Percentiles rank a stretch among this genome's conserved stretches.
Evolutionary conservation across 116 monocot species (phyloP).

Genomic region (Papilionanthe hybrid): DNA sequence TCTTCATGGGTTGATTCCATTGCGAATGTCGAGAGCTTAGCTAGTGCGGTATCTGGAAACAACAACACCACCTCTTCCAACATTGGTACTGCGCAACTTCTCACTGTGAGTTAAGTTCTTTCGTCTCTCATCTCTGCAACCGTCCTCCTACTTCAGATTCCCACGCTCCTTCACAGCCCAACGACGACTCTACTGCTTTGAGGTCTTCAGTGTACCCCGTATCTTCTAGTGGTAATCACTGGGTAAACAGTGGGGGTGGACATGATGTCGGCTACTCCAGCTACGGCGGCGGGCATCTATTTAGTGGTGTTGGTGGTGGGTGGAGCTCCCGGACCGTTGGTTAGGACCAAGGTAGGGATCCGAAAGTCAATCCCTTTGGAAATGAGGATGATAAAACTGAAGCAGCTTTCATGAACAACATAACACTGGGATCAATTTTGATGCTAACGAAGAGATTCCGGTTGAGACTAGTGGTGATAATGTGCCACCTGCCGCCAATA

Average conservation of each 20-base stretch:
- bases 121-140: constrained; percentile 71
- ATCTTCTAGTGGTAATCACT: constrained; percentile 3
- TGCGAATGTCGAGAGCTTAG: constrained; percentile 46
- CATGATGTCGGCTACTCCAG: constrained; percentile 7
- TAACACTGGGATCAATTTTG: constrained; percentile 32
- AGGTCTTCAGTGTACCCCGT: neutral
- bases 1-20: constrained; percentile 82
- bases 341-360: constrained; percentile 17
- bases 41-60: constrained; percentile 32
- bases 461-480: constrained; percentile 54
- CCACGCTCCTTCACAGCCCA: neutral
- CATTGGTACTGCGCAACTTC: too few species aligned
- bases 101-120: constrained; percentile 26
- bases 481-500: constrained; percentile 44
- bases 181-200: neutral
- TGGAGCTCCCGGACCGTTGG: constrained; percentile 19
- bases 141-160: constrained; percentile 19
- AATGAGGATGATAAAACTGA: constrained; percentile 16
- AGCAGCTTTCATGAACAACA: neutral
- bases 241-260: neutral
- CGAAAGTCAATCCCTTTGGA: constrained; percentile 33
- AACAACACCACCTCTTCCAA: too few species aligned
- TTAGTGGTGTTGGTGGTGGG: constrained; percentile 3
- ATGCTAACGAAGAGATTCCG: constrained; percentile 61
- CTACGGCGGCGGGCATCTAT: neutral